Percentiles rank a stretch among this genome's conserved stretches.
Conservation (phyloP, 1,139 yeast species). For the Pichia sp. region DNA sequence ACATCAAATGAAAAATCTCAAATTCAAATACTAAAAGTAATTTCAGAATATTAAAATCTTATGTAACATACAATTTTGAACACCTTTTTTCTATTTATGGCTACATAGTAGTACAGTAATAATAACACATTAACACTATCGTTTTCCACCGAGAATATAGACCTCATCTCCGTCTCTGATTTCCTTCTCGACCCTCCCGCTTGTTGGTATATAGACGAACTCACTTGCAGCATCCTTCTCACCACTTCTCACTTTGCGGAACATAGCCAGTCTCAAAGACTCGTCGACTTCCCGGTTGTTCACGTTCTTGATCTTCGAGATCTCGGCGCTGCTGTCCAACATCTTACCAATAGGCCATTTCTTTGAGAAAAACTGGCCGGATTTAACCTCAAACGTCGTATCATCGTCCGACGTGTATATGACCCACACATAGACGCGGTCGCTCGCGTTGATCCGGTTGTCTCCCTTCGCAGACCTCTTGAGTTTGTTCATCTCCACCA, state of each 20-base stretch:
- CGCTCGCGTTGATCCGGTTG: constrained; percentile 45
- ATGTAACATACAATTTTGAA: background rate
- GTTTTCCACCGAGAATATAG: constrained; percentile 53
- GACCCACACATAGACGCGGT: constrained; percentile 63
- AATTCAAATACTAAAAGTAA: background rate
- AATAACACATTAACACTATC: background rate
- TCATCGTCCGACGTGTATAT: constrained; percentile 37
- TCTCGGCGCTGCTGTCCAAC: constrained; percentile 61
- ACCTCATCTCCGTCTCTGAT: constrained; percentile 49
- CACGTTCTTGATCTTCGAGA: constrained; percentile 49
- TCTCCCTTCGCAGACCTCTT: constrained; percentile 69
- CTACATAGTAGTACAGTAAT: background rate
- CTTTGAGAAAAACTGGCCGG: constrained; percentile 30
- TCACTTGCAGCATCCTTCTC: constrained; percentile 27
- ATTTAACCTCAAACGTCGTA: constrained; percentile 29
- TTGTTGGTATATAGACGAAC: constrained; percentile 34
- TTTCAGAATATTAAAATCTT: background rate
- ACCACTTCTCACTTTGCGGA: constrained; percentile 33
- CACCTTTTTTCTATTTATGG: no score
- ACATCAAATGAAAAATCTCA: no score
- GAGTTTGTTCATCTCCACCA: constrained; percentile 39
- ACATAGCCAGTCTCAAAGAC: constrained; percentile 44
- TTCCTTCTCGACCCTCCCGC: constrained; percentile 42
- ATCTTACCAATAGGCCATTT: constrained; percentile 77
- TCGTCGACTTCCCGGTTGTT: constrained; percentile 49